Evolutionary conservation across 2,329 filamentous ascomycete species (phyloP).

Genomic region (Dothideomycetes sp.): DNA sequence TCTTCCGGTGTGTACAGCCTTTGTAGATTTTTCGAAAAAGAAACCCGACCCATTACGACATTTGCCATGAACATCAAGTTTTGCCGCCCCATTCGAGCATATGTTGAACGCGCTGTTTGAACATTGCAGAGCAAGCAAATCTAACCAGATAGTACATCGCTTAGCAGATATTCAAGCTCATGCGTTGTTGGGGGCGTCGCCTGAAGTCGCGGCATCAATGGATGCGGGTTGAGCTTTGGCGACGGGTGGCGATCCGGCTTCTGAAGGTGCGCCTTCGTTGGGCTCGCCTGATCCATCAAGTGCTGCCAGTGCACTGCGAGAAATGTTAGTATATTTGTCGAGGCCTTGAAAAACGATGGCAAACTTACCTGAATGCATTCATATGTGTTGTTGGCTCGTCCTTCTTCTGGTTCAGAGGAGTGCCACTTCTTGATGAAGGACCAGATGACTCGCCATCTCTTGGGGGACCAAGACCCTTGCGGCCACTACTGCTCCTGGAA

Average conservation of each 20-base stretch:
- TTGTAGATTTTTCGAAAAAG: too few species aligned
- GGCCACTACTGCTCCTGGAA: constrained; percentile 83
- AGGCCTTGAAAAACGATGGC: constrained; percentile 8
- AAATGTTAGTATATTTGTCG: constrained; percentile 18
- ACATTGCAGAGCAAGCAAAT: not conserved
- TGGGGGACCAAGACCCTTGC: constrained; percentile 63
- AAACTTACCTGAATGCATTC: constrained; percentile 85
- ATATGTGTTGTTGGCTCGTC: constrained; percentile 51
- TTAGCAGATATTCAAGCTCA: not conserved
- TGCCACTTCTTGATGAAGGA: constrained; percentile 79
- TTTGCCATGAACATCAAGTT: not conserved
- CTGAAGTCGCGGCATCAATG: constrained; percentile 23
- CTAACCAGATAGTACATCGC: not conserved
- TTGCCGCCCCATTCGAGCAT: not conserved
- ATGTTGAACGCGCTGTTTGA: not conserved
- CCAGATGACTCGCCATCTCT: constrained; percentile 65
- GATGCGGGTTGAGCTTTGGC: constrained; percentile 22
- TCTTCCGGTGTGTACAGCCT: too few species aligned
- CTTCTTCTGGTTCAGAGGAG: constrained; percentile 54
- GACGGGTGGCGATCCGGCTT: constrained; percentile 20
- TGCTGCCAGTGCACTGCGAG: constrained; percentile 39
- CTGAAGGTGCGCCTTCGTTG: constrained; percentile 43
- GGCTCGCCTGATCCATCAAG: constrained; percentile 48
- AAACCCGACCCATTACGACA: not conserved
- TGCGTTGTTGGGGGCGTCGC: constrained; percentile 26